phyloP scores from a whole-genome alignment of 2,329 filamentous ascomycete species.

The Alternaria consortialis region DNA sequence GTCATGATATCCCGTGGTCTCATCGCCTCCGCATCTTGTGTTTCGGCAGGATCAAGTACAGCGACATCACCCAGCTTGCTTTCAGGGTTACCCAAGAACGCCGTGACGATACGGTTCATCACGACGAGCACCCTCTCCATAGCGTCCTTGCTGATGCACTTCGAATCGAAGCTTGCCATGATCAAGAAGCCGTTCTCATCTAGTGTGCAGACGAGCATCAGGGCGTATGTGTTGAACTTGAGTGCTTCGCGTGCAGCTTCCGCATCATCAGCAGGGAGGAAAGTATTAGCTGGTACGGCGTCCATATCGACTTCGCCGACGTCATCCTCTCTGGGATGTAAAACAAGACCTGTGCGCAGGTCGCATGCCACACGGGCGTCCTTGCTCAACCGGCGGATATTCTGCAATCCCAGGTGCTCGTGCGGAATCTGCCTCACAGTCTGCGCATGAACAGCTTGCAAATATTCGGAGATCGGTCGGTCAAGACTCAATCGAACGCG shows the following conservation, averaged over 20 bases:
- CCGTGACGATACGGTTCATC: constrained; percentile 61
- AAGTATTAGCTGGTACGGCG: constrained; percentile 58
- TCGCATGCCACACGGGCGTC: constrained; percentile 49
- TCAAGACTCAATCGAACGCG: constrained; percentile 59
- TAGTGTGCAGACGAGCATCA: constrained; percentile 72
- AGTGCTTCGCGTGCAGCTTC: constrained; percentile 69
- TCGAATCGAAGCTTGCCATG: constrained; percentile 72
- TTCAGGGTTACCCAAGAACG: constrained; percentile 57
- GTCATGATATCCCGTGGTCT: constrained; percentile 33
- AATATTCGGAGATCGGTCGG: constrained; percentile 59
- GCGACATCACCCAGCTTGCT: constrained; percentile 42
- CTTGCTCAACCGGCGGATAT: constrained; percentile 60
- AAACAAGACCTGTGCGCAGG: constrained; percentile 48
- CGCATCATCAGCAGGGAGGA: constrained; percentile 64
- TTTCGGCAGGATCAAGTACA: constrained; percentile 40
- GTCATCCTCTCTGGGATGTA: constrained; percentile 49
- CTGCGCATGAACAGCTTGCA: constrained; percentile 66
- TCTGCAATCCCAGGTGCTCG: constrained; percentile 70
- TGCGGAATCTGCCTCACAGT: constrained; percentile 68
- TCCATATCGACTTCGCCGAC: constrained; percentile 25
- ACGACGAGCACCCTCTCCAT: constrained; percentile 65
- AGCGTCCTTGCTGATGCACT: constrained; percentile 61
- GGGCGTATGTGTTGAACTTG: constrained; percentile 65
- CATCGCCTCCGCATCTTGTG: constrained; percentile 37
- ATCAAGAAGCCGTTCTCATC: constrained; percentile 65